Base-by-base conservation (phyloP, 2,329 filamentous ascomycete species). In the Lecanicillium sp. region DNA sequence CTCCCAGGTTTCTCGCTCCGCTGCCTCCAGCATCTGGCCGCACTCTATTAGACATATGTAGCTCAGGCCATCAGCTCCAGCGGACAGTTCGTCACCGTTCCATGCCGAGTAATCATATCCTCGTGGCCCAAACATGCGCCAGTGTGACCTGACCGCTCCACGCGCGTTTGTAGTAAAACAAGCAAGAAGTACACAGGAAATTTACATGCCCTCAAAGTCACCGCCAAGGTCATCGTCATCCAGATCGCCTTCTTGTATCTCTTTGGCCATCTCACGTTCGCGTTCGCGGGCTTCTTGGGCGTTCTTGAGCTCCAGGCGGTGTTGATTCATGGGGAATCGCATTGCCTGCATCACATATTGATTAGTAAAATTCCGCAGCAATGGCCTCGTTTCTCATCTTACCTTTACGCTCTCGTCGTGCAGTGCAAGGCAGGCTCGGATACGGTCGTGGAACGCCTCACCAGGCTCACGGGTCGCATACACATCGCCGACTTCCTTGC, bases 291-390 rank as follows among this genome's bases (percentile, higher is more conserved):
- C 92, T 65, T 98, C 94, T 63, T 96, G 90, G 0, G 92, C 92
- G 54, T 94, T 96, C 76, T 95, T 96, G 40, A 98, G 75, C 65
- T 98, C 92, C 40, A 96, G 73, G 14, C 92, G 80, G 65, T 98
- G 92, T 64, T 96, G 92, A 69, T 98, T 95, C 90, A 96, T 96
- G 3, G 92, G 92, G 66, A 96, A 98, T 40, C 92, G 80, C 92
- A 98, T 98, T 18, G 92, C 90, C 85, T 90, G 37, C 15, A 38
- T 29, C 18, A 18, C 17, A 15, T 14, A 7, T 15, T 13, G 13
- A 12, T 53, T 43, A 55, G 54, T n/a, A 37, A 45, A 41, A 18
- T 5, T 16, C 15, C 37, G 15, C 6, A n/a, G 18, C n/a, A 9
- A 18, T n/a, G 15, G 18, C 9, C 2, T 19, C 9, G 3, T 16